phyloP scores from a whole-genome alignment of 1,284 basidiomycete species.

The Porodaedalea pini region DNA sequence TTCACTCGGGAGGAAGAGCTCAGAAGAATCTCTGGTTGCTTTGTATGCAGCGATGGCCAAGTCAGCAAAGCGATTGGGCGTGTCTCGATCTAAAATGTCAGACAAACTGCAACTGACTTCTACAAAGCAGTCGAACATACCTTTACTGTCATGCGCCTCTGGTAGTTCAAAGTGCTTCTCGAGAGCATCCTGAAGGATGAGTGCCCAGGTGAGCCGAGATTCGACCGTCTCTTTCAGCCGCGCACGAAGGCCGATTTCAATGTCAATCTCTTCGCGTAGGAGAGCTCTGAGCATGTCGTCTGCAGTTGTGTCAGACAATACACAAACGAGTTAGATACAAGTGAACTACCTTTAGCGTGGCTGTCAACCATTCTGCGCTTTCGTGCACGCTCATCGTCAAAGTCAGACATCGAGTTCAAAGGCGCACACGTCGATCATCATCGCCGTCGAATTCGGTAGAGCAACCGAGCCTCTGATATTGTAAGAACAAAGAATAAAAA shows the following conservation, averaged over 20 bases:
- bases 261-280: conserved; percentile 49
- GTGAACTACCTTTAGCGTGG: conserved; percentile 1
- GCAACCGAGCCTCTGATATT: background rate
- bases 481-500: background rate
- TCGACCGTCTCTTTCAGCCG: conserved; percentile 54
- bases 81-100: background rate
- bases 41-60: conserved; percentile 12
- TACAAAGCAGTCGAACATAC: background rate
- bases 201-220: conserved; percentile 65
- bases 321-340: background rate
- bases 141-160: background rate
- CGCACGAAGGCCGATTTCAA: conserved; percentile 59
- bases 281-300: conserved; percentile 15
- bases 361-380: conserved; percentile 6
- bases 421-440: background rate
- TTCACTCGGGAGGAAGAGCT: background rate
- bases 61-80: conserved; percentile 7
- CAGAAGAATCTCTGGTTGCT: conserved; percentile 8
- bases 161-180: conserved; percentile 28
- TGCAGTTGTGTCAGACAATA: background rate
- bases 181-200: conserved; percentile 51
- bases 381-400: conserved; percentile 5
- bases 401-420: conserved; percentile 6
- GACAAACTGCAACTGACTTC: background rate
- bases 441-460: background rate